These are phyloP conservation scores for Nephromyces sp. DNA, from an alignment of 169 alveolate genomes.

Conservation along the genomic window DNA sequence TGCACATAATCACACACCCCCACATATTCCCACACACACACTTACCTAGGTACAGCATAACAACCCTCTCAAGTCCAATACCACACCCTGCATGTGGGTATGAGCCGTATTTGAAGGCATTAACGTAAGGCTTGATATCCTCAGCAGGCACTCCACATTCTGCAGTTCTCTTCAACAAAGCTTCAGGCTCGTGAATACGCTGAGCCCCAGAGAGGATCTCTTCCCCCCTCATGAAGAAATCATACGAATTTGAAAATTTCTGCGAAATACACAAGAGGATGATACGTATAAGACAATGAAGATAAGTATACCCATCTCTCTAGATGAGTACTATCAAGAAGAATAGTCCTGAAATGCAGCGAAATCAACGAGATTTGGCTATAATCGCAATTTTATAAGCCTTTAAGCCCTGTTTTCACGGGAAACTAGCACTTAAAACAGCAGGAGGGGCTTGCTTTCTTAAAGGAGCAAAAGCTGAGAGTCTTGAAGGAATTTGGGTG, in stretches of 20 bases:
- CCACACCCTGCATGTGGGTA: conserved; percentile 99
- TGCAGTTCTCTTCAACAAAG: conserved; percentile 32
- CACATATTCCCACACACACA: background rate
- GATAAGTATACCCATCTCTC: too few relatives aligned
- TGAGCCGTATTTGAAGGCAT: conserved; percentile 90
- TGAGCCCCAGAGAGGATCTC: conserved; percentile 98
- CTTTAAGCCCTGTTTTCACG: too few relatives aligned
- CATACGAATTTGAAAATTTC: conserved; percentile 84
- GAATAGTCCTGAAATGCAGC: too few relatives aligned
- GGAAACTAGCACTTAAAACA: too few relatives aligned
- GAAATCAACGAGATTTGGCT: too few relatives aligned
- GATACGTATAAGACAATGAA: too few relatives aligned
- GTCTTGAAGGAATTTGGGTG: too few relatives aligned
- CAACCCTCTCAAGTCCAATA: conserved; percentile 98
- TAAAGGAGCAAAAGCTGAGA: too few relatives aligned
- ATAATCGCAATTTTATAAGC: too few relatives aligned
- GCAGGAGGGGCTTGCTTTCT: too few relatives aligned
- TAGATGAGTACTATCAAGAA: too few relatives aligned
- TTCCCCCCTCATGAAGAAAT: conserved; percentile 98
- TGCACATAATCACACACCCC: too few relatives aligned
- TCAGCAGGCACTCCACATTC: conserved; percentile 75
- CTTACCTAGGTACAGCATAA: conserved; percentile 75
- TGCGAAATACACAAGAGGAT: conserved; percentile 3
- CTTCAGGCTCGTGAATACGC: conserved; percentile 92
- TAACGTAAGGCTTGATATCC: conserved; percentile 81